phyloP scores from a whole-genome alignment of 371 early-diverging fungal species.

The Apophysomyces trapeziformis region DNA sequence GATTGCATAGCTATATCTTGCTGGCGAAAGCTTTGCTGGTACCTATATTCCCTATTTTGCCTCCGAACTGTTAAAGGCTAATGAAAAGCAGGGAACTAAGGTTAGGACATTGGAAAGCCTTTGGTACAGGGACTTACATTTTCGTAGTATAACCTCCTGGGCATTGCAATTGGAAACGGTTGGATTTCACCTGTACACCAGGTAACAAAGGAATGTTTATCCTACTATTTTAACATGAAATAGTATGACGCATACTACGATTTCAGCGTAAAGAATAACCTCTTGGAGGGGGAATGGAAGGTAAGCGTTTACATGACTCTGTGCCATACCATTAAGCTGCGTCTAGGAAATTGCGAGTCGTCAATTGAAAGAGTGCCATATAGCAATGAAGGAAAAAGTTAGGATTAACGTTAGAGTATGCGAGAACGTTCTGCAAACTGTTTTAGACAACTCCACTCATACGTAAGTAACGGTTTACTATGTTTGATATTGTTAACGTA shows the following conservation, averaged over 20 bases:
- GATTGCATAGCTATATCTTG: slow-evolving; percentile 65
- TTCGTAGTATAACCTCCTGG: slow-evolving; percentile 61
- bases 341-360: slow-evolving; percentile 19
- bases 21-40: slow-evolving; percentile 90
- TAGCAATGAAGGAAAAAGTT: slow-evolving; percentile 21
- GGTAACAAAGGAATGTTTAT: slow-evolving; percentile 40
- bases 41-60: slow-evolving; percentile 86
- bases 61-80: slow-evolving; percentile 55
- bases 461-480: slow-evolving; percentile 26
- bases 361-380: slow-evolving; percentile 32
- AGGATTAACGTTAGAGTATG: slow-evolving; percentile 32
- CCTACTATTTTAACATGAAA: not conserved
- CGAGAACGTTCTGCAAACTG: slow-evolving; percentile 34
- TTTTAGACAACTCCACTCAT: slow-evolving; percentile 34
- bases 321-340: not conserved
- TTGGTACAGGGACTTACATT: not conserved
- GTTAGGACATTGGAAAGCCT: not conserved
- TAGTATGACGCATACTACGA: slow-evolving; percentile 64
- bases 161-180: slow-evolving; percentile 84
- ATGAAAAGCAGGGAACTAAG: slow-evolving; percentile 38
- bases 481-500: not conserved
- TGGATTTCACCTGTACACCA: slow-evolving; percentile 86
- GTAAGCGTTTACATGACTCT: slow-evolving; percentile 26
- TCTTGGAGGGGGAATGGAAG: slow-evolving; percentile 39
- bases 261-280: slow-evolving; percentile 44